Base-by-base conservation (phyloP, 2,329 filamentous ascomycete genomes). In the Arthrobotrys sinensis region DNA sequence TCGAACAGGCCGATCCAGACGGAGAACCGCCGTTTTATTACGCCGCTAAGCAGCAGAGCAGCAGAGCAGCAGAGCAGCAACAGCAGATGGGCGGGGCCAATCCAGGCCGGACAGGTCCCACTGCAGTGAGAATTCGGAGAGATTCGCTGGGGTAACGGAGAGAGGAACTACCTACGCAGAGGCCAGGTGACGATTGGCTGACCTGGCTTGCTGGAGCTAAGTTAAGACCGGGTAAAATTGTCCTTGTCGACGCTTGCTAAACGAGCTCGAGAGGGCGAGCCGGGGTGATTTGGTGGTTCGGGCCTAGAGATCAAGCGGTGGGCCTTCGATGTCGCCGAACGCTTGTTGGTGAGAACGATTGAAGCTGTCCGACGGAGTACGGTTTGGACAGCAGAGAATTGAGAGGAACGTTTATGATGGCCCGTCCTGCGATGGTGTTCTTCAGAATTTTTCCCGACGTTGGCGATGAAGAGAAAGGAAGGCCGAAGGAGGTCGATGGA, bases 131-230 rank as follows among this genome's bases (percentile, higher is more conserved):
- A 55, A 67, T 48, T 66, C 48, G 73, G 66, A 77, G 73, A 43
- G 36, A 71, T 64, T 77, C 66, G 65, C 66, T 77, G 65, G 65
- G 66, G 73, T 45, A 46, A 55, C 50, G 40, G 52, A 55, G 21
- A 40, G 52, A 43, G 12, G 53, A 32, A 32, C 34, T 19, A 46
- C 36, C 36, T 24, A 21, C 12, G 62, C 38, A 67, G 38, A 70
- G 73, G 66, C 65, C 73, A 77, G 73, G 73, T 77, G 73, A 77
- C 73, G 66, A 77, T 77, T 77, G 66, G 57, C 66, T 77, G 66
- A 67, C 65, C 66, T 77, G 73, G 46, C 36, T 50, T 65, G 50
- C 63, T 52, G 24, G 38, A 70, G 43, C 70, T 75, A 48, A 67
- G 68, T 55, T 63, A 69, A 63, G 72, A 76, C 72, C 73, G 66